Base-by-base conservation (phyloP, 176 grass and related monocot species). In the Bothriochloa decipiens region DNA sequence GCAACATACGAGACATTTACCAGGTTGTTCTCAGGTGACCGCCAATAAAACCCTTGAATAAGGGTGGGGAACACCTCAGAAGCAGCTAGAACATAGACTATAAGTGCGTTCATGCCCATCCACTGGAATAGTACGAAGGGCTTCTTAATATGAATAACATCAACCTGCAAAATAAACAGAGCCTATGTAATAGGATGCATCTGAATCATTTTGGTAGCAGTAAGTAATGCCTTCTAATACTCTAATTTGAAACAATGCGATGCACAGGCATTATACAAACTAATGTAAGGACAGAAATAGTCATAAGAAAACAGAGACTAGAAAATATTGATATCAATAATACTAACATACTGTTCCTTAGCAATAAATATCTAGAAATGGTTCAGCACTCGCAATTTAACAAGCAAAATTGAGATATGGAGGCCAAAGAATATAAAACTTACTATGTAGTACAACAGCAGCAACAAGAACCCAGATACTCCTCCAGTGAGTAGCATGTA, bases 21-120 rank as follows among this genome's bases (percentile, higher is more conserved):
- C 89, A 96, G 77, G 74, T 92, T 99, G 82, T 99, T 85, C 50
- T 91, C 76, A 12, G 85, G 91, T 71, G 89, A 99, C 10, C 28
- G 65, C 93, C 96, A 96, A 91, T 94, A 92, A 78, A 95, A 99
- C 18, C 96, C 93, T 84, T 99, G 91, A 72, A 94, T 17, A 86
- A 92, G 81, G n/a, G 88, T 45, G 49, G 93, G 89, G 79, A 99
- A 92, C 23, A 99, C 40, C 82, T 96, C 93, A 49, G 81, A 87
- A 26, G 96, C 93, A 80, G 93, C 93, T 52, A 99, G 86, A 86
- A 99, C 70, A 70, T 89, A 99, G 66, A 95, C 91, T 83, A 94
- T 84, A 65, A 99, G 91, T 11, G 89, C 96, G 73, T 99, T 96
- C 96, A 99, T 92, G 76, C 93, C 89, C 91, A 94, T 92, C 96